Evolutionary conservation across 352 stramenopile genomes (phyloP).

Genomic region (Thraustochytrium sp.): DNA sequence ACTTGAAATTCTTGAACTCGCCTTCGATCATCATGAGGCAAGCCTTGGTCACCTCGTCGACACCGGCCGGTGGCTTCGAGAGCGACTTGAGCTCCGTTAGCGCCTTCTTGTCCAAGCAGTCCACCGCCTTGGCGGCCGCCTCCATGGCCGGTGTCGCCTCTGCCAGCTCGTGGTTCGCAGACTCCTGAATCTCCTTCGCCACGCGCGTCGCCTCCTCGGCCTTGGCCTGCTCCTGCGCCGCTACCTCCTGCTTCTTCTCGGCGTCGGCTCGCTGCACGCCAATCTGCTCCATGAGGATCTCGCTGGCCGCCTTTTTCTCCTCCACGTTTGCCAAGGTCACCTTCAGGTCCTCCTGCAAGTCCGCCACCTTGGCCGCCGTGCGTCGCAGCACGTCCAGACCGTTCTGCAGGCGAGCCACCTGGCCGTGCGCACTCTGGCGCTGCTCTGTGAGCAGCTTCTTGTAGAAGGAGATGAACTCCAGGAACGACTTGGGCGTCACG

Average conservation of each 20-base stretch:
- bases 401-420: conserved; percentile 92
- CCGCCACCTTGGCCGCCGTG: conserved; percentile 88
- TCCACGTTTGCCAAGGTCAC: conserved; percentile 88
- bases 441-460: conserved; percentile 91
- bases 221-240: conserved; percentile 44
- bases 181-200: conserved; percentile 81
- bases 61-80: conserved; percentile 83
- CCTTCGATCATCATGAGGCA: conserved; percentile 90
- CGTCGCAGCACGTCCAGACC: conserved; percentile 90
- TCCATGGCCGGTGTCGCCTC: conserved; percentile 94
- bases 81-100: conserved; percentile 95
- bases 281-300: conserved; percentile 86
- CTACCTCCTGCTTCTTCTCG: conserved; percentile 89
- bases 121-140: conserved; percentile 82
- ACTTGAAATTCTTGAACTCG: conserved; percentile 97
- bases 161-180: conserved; percentile 88
- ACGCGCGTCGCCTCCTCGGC: conserved; percentile 75
- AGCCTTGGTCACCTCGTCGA: conserved; percentile 91
- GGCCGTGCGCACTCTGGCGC: conserved; percentile 83
- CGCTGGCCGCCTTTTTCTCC: conserved; percentile 86
- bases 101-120: conserved; percentile 91
- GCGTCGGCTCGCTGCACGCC: conserved; percentile 80
- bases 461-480: conserved; percentile 96
- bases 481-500: conserved; percentile 95
- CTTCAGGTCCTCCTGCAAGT: conserved; percentile 92